phyloP scores from a whole-genome alignment of 495 filamentous ascomycete species.

The Geopyxis carbonaria region DNA sequence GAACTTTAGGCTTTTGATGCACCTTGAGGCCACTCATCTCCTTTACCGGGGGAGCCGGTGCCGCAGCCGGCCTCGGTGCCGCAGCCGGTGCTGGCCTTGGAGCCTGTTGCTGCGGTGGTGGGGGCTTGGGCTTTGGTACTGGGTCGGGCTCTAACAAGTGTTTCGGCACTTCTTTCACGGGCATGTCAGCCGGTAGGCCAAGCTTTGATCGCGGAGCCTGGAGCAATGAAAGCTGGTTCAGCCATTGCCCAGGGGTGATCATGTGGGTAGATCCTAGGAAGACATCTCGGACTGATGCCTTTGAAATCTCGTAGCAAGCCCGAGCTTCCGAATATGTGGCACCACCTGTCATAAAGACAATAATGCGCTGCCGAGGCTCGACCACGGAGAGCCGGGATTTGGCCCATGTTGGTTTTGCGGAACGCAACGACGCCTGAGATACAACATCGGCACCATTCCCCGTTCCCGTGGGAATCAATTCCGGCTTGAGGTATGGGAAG shows the following conservation, averaged over 20 bases:
- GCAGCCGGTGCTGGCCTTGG: slow-evolving; percentile 3
- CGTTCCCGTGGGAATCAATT: slow-evolving; percentile 36
- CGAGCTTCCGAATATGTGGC: slow-evolving; percentile 83
- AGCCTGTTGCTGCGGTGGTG: slow-evolving; percentile 15
- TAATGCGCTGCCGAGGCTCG: slow-evolving; percentile 75
- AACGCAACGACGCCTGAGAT: slow-evolving; percentile 64
- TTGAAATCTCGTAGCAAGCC: slow-evolving; percentile 72
- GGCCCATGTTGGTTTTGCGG: slow-evolving; percentile 86
- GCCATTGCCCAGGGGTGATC: slow-evolving; percentile 61
- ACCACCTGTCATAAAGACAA: slow-evolving; percentile 91
- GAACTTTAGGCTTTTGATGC: slow-evolving; percentile 18
- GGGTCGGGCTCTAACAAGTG: slow-evolving; percentile 57
- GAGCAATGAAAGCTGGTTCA: slow-evolving; percentile 67
- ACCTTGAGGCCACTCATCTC: slow-evolving; percentile 24
- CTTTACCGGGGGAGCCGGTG: slow-evolving; percentile 16
- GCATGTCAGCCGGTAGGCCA: slow-evolving; percentile 64
- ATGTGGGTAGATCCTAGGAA: slow-evolving; percentile 86
- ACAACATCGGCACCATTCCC: slow-evolving; percentile 39
- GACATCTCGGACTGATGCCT: slow-evolving; percentile 54
- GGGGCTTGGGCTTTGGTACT: slow-evolving; percentile 13
- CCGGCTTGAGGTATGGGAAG: slow-evolving; percentile 74
- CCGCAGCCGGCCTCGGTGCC: slow-evolving; percentile 12
- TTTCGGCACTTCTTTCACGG: slow-evolving; percentile 61
- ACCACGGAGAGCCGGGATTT: slow-evolving; percentile 54
- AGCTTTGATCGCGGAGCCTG: slow-evolving; percentile 54